These are phyloP conservation scores for Fusarium haematococcum DNA, from an alignment of 2,329 filamentous ascomycete species.

Conservation along the genomic window DNA sequence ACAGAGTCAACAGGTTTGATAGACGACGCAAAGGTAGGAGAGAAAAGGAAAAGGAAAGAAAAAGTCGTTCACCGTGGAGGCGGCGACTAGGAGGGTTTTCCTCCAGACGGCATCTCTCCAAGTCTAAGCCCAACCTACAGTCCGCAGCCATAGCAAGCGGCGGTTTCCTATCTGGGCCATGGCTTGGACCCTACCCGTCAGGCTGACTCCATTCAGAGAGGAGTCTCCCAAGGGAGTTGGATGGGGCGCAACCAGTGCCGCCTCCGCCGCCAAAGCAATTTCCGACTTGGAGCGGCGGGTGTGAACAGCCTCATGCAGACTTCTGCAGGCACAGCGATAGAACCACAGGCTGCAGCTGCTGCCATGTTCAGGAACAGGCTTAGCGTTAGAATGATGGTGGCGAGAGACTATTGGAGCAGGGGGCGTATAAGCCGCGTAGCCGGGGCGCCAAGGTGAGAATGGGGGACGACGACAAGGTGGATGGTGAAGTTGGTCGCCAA, in stretches of 20 bases:
- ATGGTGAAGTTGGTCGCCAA: constrained; percentile 5
- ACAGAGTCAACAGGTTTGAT: constrained; percentile 42
- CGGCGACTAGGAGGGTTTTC: constrained; percentile 8
- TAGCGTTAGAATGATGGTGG: constrained; percentile 36
- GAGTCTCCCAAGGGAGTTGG: constrained; percentile 4
- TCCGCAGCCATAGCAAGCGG: constrained; percentile 34
- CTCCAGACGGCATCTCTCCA: constrained; percentile 17
- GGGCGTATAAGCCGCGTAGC: constrained; percentile 22
- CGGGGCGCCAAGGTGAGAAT: constrained; percentile 26
- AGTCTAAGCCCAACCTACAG: constrained; percentile 7
- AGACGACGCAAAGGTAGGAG: constrained; percentile 44
- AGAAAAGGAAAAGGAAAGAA: constrained; percentile 40
- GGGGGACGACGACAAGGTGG: not conserved
- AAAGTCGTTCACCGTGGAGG: constrained; percentile 14
- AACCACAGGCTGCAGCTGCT: constrained; percentile 7
- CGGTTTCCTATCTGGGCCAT: constrained; percentile 38
- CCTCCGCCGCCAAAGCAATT: constrained; percentile 27
- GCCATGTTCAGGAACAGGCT: constrained; percentile 48
- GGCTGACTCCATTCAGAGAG: constrained; percentile 13
- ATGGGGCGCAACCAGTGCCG: constrained; percentile 10
- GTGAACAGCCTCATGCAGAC: constrained; percentile 11
- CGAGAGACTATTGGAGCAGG: constrained; percentile 24
- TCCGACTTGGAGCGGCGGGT: constrained; percentile 23
- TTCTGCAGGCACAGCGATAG: constrained; percentile 10
- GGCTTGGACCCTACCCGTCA: constrained; percentile 10